Conservation (phyloP, 2,329 filamentous ascomycete species). For the Phialophora verrucosa region DNA sequence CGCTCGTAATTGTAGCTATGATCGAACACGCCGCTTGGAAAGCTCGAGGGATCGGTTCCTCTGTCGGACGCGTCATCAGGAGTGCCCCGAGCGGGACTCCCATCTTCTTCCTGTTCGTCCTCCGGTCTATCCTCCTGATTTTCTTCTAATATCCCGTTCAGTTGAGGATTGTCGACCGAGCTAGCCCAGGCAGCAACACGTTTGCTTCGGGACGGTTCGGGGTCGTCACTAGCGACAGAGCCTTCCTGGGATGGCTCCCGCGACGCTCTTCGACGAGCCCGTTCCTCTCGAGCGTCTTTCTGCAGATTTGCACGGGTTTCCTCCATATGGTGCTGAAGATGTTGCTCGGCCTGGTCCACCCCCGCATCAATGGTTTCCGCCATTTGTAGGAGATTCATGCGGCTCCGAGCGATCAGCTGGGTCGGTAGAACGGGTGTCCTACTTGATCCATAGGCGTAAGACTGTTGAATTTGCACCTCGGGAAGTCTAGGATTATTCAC, state of each 20-base stretch:
- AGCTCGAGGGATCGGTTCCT: constrained; percentile 38
- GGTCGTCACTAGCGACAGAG: constrained; percentile 31
- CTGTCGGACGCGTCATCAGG: constrained; percentile 28
- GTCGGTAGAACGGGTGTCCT: constrained; percentile 46
- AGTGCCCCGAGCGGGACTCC: constrained; percentile 15
- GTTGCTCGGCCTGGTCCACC: constrained; percentile 38
- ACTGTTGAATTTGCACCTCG: constrained; percentile 47
- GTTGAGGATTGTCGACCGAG: constrained; percentile 31
- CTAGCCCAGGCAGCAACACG: constrained; percentile 37
- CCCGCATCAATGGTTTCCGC: constrained; percentile 45
- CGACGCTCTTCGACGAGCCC: constrained; percentile 40
- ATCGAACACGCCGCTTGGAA: constrained; percentile 39
- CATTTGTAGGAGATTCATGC: constrained; percentile 44
- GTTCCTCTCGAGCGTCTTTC: constrained; percentile 28
- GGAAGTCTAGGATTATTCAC: constrained; percentile 44
- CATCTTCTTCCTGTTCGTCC: neutral
- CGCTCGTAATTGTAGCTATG: constrained; percentile 40
- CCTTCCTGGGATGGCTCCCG: constrained; percentile 35
- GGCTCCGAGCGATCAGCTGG: constrained; percentile 43
- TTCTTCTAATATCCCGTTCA: constrained; percentile 36
- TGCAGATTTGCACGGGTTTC: constrained; percentile 32
- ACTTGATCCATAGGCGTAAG: constrained; percentile 50
- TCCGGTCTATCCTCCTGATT: neutral
- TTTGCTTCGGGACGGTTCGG: constrained; percentile 29
- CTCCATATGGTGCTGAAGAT: constrained; percentile 34